phyloP scores from a whole-genome alignment of 805 yeast genomes.

The Metschnikowia lachancei region DNA sequence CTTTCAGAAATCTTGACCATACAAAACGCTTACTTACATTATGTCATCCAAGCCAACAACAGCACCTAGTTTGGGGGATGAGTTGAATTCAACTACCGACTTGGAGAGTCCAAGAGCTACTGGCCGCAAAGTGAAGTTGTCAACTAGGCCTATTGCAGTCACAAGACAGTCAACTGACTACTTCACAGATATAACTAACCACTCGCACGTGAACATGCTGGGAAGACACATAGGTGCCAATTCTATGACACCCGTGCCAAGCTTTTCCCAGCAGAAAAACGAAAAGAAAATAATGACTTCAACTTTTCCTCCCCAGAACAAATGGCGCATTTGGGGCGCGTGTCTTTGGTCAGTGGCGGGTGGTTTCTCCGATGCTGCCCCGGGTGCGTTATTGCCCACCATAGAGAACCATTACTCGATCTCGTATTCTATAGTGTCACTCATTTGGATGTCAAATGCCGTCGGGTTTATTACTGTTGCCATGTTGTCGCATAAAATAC shows the following conservation, averaged over 20 bases:
- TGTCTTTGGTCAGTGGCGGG: slow-evolving; percentile 20
- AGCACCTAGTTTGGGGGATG: not conserved
- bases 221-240: not conserved
- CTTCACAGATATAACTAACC: slow-evolving; percentile 10
- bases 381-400: slow-evolving; percentile 24
- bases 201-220: not conserved
- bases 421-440: slow-evolving; percentile 21
- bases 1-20: too few species aligned
- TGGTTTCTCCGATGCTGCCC: slow-evolving; percentile 24
- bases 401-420: slow-evolving; percentile 22
- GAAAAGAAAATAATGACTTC: slow-evolving; percentile 17
- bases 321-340: slow-evolving; percentile 17
- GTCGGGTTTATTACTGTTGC: slow-evolving; percentile 23
- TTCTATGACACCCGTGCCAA: slow-evolving; percentile 7
- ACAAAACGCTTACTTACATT: too few species aligned
- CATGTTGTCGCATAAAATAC: slow-evolving; percentile 17
- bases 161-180: slow-evolving; percentile 17
- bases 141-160: slow-evolving; percentile 10
- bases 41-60: not conserved
- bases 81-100: not conserved
- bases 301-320: slow-evolving; percentile 19
- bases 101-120: not conserved
- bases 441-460: slow-evolving; percentile 25
- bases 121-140: slow-evolving; percentile 3
- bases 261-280: slow-evolving; percentile 6